A percentile compares a stretch with the other conserved stretches of the same genome.
Evolutionary conservation across 1,284 basidiomycete genomes (phyloP).

Genomic region (Chondrostereum purpureum): DNA sequence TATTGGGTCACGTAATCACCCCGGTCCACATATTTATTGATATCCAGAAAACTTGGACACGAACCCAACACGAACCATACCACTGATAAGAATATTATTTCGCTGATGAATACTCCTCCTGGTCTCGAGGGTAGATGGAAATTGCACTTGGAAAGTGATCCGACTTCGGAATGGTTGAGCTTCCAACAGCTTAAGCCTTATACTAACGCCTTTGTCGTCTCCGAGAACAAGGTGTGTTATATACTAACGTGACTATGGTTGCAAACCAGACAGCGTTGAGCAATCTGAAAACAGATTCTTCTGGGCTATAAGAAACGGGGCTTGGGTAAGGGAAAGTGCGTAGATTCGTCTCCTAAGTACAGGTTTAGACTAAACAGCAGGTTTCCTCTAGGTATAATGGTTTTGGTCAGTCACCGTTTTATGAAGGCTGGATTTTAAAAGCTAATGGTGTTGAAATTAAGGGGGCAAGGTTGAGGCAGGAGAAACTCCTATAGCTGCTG

Average conservation of each 20-base stretch:
- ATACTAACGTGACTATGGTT: not conserved
- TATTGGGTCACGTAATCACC: not conserved
- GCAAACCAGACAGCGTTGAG: no score
- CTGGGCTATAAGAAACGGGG: slow-evolving; percentile 71
- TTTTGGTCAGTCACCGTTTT: slow-evolving; percentile 45
- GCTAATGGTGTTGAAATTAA: slow-evolving; percentile 12
- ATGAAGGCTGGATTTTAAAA: not conserved
- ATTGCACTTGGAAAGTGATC: slow-evolving; percentile 29
- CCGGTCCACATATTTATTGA: no score
- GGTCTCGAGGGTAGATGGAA: slow-evolving; percentile 28
- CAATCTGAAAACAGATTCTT: no score
- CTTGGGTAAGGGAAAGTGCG: slow-evolving; percentile 55
- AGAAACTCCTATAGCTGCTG: slow-evolving; percentile 56
- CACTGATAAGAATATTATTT: no score
- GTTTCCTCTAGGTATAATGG: slow-evolving; percentile 56
- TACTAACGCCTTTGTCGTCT: slow-evolving; percentile 54
- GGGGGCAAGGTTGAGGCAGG: slow-evolving; percentile 64
- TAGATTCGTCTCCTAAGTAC: no score
- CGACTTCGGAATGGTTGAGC: slow-evolving; percentile 32
- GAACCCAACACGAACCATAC: no score
- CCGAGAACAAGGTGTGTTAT: slow-evolving; percentile 28
- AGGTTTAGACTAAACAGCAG: no score
- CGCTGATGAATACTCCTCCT: slow-evolving; percentile 15
- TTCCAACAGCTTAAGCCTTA: slow-evolving; percentile 38
- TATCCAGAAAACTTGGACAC: no score